Evolutionary conservation across 192 early-diverging fungal genomes (phyloP), one percentile per base, ranked within the genome.

Genomic region (Gamsiella multidivaricata): DNA sequence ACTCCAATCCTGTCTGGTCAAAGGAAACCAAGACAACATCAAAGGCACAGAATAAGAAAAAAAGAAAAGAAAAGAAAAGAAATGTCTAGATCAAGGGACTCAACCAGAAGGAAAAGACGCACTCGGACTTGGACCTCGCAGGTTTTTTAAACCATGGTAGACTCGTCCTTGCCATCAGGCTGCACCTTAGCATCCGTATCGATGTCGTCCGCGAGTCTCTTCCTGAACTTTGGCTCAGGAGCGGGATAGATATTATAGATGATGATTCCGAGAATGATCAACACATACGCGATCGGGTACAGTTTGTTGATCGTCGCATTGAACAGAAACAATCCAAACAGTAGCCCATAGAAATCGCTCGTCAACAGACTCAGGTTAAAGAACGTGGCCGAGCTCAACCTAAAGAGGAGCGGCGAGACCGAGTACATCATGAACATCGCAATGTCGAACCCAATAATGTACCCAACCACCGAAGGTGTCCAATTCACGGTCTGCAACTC

Each of bases 341-440:
- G 82, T 31, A 93, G 81, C 2, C 90, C 89, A 67, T 93, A 94
- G 61, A 94, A 93, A 75, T 94, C 92, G 63, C 88, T 90, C 8
- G 93, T 92, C 63, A 94, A 79, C 14, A 94, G 79, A 28, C 89
- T 90, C 58, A 94, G 62, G 64, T 94, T 94, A 80, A 91, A 94
- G 57, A 93, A 87, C 25, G 90, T 85, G 1, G 93, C 91, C 34
- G 89, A 91, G 56, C 88, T 84, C 53, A 88, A 43, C 10, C 91
- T 83, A 82, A 94, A 91, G 51, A 94, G 59, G 58, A 90, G 81
- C n/a, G 93, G 93, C 0, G 88, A 85, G 17, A 89, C 52, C 22
- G 89, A 84, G 61, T 94, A 94, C 26, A 94, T 66, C 23, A 84
- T 65, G 83, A 93, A 91, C 88, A 93, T 87, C 20, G 87, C 87